A percentile compares a stretch with the other conserved stretches of the same genome.
Conservation (phyloP, 139 green algal species). For the Raphidocelis subcapitata region DNA sequence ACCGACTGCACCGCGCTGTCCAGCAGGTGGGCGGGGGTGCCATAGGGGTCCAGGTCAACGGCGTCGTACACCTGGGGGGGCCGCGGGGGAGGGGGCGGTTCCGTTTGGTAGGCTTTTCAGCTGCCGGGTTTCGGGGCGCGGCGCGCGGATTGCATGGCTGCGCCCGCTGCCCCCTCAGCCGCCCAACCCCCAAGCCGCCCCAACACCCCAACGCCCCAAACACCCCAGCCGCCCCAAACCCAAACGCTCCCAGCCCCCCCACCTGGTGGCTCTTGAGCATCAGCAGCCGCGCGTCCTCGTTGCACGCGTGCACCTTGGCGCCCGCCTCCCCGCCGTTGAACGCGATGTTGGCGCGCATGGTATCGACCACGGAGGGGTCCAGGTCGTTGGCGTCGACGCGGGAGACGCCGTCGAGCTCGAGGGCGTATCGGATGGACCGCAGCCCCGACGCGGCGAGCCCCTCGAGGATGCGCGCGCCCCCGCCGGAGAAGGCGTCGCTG, state of each 20-base stretch:
- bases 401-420: conserved; percentile 70
- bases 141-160: too few species aligned
- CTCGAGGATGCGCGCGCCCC: conserved; percentile 68
- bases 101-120: too few species aligned
- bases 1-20: conserved; percentile 91
- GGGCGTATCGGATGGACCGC: conserved; percentile 90
- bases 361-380: conserved; percentile 61
- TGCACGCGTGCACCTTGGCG: conserved; percentile 50
- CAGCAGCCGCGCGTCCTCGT: conserved; percentile 78
- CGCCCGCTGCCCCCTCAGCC: too few species aligned
- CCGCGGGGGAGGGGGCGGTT: not conserved
- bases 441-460: conserved; percentile 92
- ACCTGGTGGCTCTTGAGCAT: conserved; percentile 75
- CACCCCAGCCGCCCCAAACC: too few species aligned
- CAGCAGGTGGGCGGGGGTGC: conserved; percentile 87
- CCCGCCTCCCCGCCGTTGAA: conserved; percentile 67
- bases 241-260: not conserved
- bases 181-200: not conserved
- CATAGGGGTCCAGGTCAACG: conserved; percentile 98
- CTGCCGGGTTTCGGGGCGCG: too few species aligned
- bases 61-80: conserved; percentile 73
- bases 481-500: conserved; percentile 6
- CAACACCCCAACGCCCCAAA: not conserved
- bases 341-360: conserved; percentile 81
- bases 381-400: conserved; percentile 89